phyloP scores from a whole-genome alignment of 192 early-diverging fungal species.

The Kappamyces sp. region DNA sequence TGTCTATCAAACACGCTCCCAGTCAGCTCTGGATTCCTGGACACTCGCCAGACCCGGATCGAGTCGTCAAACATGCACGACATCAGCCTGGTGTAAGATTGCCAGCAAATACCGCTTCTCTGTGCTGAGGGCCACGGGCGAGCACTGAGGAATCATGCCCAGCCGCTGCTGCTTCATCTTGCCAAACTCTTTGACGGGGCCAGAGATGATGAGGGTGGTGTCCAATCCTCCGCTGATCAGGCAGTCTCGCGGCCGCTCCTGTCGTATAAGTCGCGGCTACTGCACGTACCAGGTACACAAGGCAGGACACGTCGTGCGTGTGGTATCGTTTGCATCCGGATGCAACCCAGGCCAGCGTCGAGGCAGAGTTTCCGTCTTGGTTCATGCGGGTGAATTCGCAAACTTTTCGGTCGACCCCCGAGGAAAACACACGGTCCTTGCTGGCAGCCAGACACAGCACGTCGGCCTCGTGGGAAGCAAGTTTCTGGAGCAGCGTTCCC shows the following conservation, averaged over 20 bases:
- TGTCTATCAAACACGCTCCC: slow-evolving; percentile 2
- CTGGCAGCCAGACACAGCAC: slow-evolving; percentile 75
- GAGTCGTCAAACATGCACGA: slow-evolving; percentile 59
- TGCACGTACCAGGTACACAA: slow-evolving; percentile 57
- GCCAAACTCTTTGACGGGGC: slow-evolving; percentile 31
- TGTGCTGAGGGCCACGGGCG: slow-evolving; percentile 35
- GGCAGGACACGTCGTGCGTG: slow-evolving; percentile 86
- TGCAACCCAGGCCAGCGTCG: slow-evolving; percentile 56
- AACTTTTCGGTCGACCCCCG: slow-evolving; percentile 87
- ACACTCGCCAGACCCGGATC: slow-evolving; percentile 81
- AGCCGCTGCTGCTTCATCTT: slow-evolving; percentile 34
- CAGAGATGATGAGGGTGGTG: slow-evolving; percentile 32
- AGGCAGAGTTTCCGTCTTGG: background rate
- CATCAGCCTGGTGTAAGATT: slow-evolving; percentile 18
- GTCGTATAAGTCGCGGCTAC: no score
- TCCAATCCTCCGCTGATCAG: slow-evolving; percentile 81
- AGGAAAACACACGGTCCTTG: slow-evolving; percentile 64
- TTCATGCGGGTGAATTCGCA: slow-evolving; percentile 58
- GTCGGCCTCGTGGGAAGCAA: slow-evolving; percentile 77
- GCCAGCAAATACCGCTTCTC: slow-evolving; percentile 2
- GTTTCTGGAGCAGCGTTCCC: slow-evolving; percentile 62
- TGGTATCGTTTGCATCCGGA: slow-evolving; percentile 86
- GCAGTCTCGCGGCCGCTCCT: slow-evolving; percentile 56
- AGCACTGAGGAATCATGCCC: slow-evolving; percentile 56
- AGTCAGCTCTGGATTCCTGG: slow-evolving; percentile 36